Base-by-base conservation (phyloP, 2,329 filamentous ascomycete species). In the Curvularia sp. region DNA sequence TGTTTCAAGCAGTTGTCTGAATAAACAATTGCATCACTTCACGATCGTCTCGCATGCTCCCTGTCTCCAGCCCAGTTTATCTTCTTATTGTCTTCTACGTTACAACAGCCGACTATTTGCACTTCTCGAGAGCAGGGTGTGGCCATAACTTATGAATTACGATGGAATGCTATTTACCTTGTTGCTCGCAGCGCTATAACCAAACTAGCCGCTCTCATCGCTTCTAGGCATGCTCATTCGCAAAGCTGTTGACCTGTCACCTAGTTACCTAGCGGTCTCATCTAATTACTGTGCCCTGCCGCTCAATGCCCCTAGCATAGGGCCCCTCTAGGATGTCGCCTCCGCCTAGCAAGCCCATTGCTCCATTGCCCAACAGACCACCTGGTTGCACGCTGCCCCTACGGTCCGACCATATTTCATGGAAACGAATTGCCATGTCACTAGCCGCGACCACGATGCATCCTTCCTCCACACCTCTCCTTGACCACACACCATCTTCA, bases 371-470 rank as follows among this genome's bases (percentile, higher is more conserved):
- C 41, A 64, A 80, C 2, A 90, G 87, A 41, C 80, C 81, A 81
- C 50, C 80, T 75, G 21, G 80, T 77, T 19, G 82, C 84, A 69
- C 85, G 49, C 54, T 57, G 5, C 61, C 59, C 9, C 53, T 53
- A 41, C 59, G 88, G 66, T 86, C 84, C n/a, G 85, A 84, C 95
- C 93, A 98, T 10, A 99, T 87, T 79, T 98, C 93, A 76, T 98
- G 93, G 70, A 98, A 98, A 73, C 95, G 95, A 76, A 98, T 90
- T 67, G 87, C 96, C 73, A 92, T 89, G 77, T 98, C 93, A 72
- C 93, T 97, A 42, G 92, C 90, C 15, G 93, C 94, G 52, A 99
- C 90, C 18, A 97, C 90, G 65, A 99, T 89, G 73, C 93, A 96
- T 0, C 91, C 92, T 68, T 94, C 91, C 64, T 87, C 84, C 5